phyloP scores from a whole-genome alignment of 169 alveolate genomes.

The Neospora caninum region DNA sequence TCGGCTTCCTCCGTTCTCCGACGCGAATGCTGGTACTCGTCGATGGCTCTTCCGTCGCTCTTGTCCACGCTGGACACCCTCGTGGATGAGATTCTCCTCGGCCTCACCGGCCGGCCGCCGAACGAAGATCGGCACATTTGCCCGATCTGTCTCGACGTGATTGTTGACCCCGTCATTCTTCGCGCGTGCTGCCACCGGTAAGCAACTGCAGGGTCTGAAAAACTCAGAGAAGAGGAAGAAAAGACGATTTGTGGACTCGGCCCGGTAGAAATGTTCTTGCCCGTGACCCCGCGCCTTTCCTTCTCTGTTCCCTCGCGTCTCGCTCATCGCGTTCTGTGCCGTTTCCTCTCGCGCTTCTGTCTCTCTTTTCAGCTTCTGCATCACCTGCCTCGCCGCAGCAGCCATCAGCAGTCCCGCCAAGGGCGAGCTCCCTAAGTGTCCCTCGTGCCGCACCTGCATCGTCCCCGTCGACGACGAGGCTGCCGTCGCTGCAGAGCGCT shows the following conservation, averaged over 20 bases:
- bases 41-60: slow-evolving; percentile 42
- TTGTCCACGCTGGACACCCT: slow-evolving; percentile 54
- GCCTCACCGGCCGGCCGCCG: slow-evolving; percentile 44
- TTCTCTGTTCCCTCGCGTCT: no score
- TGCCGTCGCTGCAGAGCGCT: background rate
- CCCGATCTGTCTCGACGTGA: slow-evolving; percentile 63
- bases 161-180: slow-evolving; percentile 62
- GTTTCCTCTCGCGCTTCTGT: background rate
- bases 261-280: no score
- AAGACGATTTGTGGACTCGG: no score
- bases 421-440: slow-evolving; percentile 32
- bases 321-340: no score
- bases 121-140: slow-evolving; percentile 34
- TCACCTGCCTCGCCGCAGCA: slow-evolving; percentile 40
- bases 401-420: slow-evolving; percentile 25
- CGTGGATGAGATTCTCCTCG: slow-evolving; percentile 34
- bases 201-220: background rate
- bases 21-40: slow-evolving; percentile 52
- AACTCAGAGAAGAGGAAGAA: no score
- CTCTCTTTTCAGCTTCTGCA: slow-evolving; percentile 27
- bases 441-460: slow-evolving; percentile 42
- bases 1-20: slow-evolving; percentile 50
- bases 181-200: slow-evolving; percentile 66
- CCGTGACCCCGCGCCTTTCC: no score
- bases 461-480: slow-evolving; percentile 36